Percentiles rank a stretch among this genome's conserved stretches.
phyloP scores from a whole-genome alignment of 306 rosid species.

The Begonia peltatifolia region DNA sequence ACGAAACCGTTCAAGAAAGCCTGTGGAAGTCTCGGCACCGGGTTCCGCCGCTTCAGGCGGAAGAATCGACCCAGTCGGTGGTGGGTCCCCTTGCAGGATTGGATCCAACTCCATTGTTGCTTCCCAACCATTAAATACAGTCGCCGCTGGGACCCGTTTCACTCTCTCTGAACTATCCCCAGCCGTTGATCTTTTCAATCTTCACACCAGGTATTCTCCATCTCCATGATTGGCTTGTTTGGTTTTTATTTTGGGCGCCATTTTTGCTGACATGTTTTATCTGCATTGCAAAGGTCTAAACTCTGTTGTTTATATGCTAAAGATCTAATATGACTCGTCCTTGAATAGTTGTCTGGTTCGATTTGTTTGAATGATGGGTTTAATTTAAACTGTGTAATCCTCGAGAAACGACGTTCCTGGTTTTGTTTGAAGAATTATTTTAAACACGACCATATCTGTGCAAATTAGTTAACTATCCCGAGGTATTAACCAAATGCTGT shows the following conservation, averaged over 20 bases:
- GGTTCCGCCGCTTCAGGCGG: background rate
- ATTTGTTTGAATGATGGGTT: background rate
- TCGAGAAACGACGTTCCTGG: too few species aligned
- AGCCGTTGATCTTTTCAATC: constrained; percentile 44
- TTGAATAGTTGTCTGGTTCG: background rate
- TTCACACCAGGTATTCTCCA: constrained; percentile 33
- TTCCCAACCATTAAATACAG: constrained; percentile 19
- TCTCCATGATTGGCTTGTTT: background rate
- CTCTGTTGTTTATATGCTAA: background rate
- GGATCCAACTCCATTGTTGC: constrained; percentile 14
- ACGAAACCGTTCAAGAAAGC: constrained; percentile 99
- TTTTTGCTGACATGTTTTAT: background rate
- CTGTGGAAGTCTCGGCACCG: constrained; percentile 72
- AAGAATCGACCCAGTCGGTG: constrained; percentile 7
- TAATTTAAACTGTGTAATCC: too few species aligned
- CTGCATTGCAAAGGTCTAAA: background rate
- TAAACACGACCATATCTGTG: too few species aligned
- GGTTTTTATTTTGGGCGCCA: background rate
- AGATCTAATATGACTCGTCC: background rate
- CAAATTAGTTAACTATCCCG: too few species aligned
- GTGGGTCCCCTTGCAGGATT: constrained; percentile 13
- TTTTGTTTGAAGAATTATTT: too few species aligned
- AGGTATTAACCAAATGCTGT: too few species aligned
- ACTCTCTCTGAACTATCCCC: constrained; percentile 37
- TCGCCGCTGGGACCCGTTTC: constrained; percentile 18